Evolutionary conservation across 2,329 filamentous ascomycete species (phyloP).

Genomic region (Endoconidiophora polonica): DNA sequence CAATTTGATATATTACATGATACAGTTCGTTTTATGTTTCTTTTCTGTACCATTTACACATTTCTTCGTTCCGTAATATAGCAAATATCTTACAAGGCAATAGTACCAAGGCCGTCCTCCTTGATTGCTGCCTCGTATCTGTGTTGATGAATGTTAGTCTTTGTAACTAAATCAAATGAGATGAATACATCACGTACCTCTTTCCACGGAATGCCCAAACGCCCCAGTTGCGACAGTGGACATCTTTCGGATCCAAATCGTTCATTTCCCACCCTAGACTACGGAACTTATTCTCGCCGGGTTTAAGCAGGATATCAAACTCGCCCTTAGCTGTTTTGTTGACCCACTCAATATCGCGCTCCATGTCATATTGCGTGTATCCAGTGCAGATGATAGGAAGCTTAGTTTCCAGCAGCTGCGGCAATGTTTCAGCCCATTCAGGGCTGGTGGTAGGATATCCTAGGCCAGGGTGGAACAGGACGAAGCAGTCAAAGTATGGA

Average conservation of each 20-base stretch:
- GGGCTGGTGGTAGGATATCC: slow-evolving; percentile 86
- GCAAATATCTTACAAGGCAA: slow-evolving; percentile 11
- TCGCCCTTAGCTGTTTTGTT: slow-evolving; percentile 72
- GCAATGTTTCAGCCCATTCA: slow-evolving; percentile 86
- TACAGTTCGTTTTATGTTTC: too few species aligned
- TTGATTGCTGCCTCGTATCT: slow-evolving; percentile 49
- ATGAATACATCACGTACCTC: slow-evolving; percentile 41
- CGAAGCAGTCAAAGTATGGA: slow-evolving; percentile 95
- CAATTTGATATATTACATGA: too few species aligned
- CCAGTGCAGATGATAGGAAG: slow-evolving; percentile 87
- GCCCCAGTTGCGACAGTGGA: slow-evolving; percentile 94
- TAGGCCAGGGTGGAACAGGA: slow-evolving; percentile 90
- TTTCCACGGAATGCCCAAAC: slow-evolving; percentile 96
- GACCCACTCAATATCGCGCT: slow-evolving; percentile 82
- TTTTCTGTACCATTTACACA: too few species aligned
- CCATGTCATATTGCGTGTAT: slow-evolving; percentile 90
- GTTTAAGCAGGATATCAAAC: slow-evolving; percentile 80
- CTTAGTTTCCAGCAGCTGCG: slow-evolving; percentile 84
- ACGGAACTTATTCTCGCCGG: slow-evolving; percentile 84
- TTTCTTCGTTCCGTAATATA: background rate
- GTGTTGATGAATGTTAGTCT: slow-evolving; percentile 20
- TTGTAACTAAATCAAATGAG: too few species aligned
- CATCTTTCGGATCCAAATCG: slow-evolving; percentile 81
- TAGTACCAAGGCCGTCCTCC: slow-evolving; percentile 18
- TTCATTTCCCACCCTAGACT: slow-evolving; percentile 95